phyloP scores from a whole-genome alignment of 345 rosid species.

The Gossypium ekmanianum region DNA sequence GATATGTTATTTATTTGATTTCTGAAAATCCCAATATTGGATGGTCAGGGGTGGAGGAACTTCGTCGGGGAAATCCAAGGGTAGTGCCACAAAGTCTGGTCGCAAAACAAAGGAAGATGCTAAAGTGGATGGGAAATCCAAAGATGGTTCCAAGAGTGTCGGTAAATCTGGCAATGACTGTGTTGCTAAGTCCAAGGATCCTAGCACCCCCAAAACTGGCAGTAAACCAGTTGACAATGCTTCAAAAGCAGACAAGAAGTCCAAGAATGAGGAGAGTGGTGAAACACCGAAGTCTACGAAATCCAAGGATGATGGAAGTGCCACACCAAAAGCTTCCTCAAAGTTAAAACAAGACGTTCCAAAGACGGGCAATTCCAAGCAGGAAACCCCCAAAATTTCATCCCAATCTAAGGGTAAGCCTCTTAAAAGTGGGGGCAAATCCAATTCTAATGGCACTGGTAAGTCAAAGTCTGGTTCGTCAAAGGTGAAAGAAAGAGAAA shows the following conservation, averaged over 20 bases:
- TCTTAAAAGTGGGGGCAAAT: constrained; percentile 37
- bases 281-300: constrained; percentile 34
- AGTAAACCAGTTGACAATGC: constrained; percentile 36
- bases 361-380: constrained; percentile 40
- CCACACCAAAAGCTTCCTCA: constrained; percentile 18
- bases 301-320: constrained; percentile 31
- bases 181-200: constrained; percentile 42
- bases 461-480: constrained; percentile 51
- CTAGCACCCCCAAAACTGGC: constrained; percentile 33
- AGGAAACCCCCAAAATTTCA: constrained; percentile 37
- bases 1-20: background rate
- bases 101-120: constrained; percentile 6
- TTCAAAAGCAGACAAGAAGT: constrained; percentile 32
- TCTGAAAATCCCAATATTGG: constrained; percentile 15
- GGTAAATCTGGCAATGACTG: constrained; percentile 37
- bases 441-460: constrained; percentile 34
- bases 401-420: constrained; percentile 36
- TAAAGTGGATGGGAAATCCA: constrained; percentile 24
- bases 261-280: constrained; percentile 34
- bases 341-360: constrained; percentile 26
- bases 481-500: constrained; percentile 46
- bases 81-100: constrained; percentile 27
- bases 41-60: constrained; percentile 54
- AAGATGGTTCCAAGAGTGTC: constrained; percentile 25
- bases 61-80: constrained; percentile 60